These are phyloP conservation scores for Podaxis sp. DNA, from an alignment of 768 basidiomycete species.

Conservation along the genomic window DNA sequence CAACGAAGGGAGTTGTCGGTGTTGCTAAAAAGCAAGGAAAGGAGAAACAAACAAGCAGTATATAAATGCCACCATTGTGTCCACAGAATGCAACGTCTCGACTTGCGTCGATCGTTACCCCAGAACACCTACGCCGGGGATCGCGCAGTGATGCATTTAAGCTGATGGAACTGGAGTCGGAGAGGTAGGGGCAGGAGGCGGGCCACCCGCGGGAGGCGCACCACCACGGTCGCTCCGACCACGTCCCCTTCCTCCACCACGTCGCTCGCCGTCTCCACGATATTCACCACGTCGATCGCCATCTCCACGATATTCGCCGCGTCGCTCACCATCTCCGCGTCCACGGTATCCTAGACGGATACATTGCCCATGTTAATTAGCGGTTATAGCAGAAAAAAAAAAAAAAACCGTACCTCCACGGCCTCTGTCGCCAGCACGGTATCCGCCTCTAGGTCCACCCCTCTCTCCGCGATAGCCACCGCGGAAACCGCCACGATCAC, in stretches of 20 bases:
- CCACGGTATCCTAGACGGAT: constrained; percentile 27
- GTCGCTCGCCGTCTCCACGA: constrained; percentile 43
- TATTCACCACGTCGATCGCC: constrained; percentile 47
- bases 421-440: constrained; percentile 22
- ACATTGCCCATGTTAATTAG: neutral
- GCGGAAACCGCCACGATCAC: constrained; percentile 19
- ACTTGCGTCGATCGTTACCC: neutral
- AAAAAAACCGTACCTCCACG: constrained; percentile 30
- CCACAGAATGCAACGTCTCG: neutral
- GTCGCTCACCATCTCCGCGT: constrained; percentile 21
- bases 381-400: neutral
- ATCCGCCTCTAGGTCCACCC: constrained; percentile 33
- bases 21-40: neutral
- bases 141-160: neutral
- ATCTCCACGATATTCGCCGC: constrained; percentile 46
- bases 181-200: neutral
- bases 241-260: constrained; percentile 28
- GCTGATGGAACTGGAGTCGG: neutral
- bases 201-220: neutral
- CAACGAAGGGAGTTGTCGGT: neutral
- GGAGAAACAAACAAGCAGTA: neutral
- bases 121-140: neutral
- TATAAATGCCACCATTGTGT: neutral
- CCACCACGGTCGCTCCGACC: neutral
- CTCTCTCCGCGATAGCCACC: constrained; percentile 24